Evolutionary conservation across 2,329 filamentous ascomycete genomes (phyloP), one percentile per base, ranked within the genome.

Genomic region (Rutstroemia sydowiana): DNA sequence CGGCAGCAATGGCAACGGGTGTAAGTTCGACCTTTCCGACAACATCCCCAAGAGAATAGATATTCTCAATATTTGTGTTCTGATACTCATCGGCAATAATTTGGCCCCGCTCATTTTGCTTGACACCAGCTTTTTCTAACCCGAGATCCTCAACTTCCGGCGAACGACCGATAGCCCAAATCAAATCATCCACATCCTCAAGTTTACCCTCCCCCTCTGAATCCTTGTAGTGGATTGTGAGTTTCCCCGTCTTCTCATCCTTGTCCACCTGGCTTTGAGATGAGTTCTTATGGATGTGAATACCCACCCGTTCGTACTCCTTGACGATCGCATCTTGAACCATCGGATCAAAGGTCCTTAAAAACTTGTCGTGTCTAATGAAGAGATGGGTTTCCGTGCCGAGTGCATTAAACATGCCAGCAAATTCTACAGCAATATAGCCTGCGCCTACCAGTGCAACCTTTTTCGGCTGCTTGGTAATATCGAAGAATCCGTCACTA

Each of bases 401-500:
- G 2, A 95, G 77, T 5, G 87, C 85, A 68, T 93, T 87, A 72
- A 95, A 88, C 85, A 95, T 92, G 70, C 89, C 88, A 2, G 89
- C 87, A 66, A 95, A 88, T 69, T 95, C 89, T 50, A 95, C 84
- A 37, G 87, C 88, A 64, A 95, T 95, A 70, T 95, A 95, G 45
- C 89, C 89, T 20, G 87, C 88, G 53, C 88, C 88, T 18, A 92
- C 84, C 42, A 93, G 77, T 42, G 87, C 88, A 6, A 93, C 88
- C 73, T 87, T 89, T 73, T 88, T 89, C 39, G 89, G 89, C 62
- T 87, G 83, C 44, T 72, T 77, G 57, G 82, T 82, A 59, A 95
- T 85, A 55, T 93, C 88, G 70, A 95, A 95, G 75, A 95, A 95
- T 54, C 88, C 89, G 67, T 95, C 87, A 64, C 85, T 90, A 70